Conservation (phyloP, 768 basidiomycete genomes). For the Leccinum rimulosum region DNA sequence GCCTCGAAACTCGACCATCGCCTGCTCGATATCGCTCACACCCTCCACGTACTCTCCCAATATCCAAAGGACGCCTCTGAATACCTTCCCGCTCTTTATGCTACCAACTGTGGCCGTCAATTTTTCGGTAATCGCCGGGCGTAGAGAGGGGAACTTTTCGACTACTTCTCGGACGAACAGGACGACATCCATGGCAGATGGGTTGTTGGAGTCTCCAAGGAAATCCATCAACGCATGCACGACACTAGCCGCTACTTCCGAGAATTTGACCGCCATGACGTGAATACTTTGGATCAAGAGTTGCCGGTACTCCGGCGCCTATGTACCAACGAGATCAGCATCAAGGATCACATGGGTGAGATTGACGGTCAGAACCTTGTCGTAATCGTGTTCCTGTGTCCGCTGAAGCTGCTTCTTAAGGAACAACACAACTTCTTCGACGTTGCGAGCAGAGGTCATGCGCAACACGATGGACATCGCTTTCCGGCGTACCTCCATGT, state of each 20-base stretch:
- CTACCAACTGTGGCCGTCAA: constrained; percentile 77
- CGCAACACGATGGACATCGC: constrained; percentile 86
- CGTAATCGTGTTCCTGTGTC: constrained; percentile 88
- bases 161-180: constrained; percentile 90
- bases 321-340: neutral
- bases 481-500: constrained; percentile 95
- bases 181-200: constrained; percentile 93
- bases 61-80: constrained; percentile 95
- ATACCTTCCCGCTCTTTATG: constrained; percentile 96
- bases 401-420: constrained; percentile 96
- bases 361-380: constrained; percentile 58
- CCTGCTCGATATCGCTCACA: constrained; percentile 61
- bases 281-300: constrained; percentile 97
- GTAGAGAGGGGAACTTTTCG: constrained; percentile 91
- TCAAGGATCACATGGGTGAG: neutral
- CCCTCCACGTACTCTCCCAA: constrained; percentile 91
- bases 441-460: constrained; percentile 92
- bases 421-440: constrained; percentile 94
- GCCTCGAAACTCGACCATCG: constrained; percentile 77
- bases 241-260: constrained; percentile 93
- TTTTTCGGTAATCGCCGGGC: constrained; percentile 79
- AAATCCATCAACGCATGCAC: constrained; percentile 94
- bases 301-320: constrained; percentile 94
- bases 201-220: constrained; percentile 92
- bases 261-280: constrained; percentile 93